Conservation (phyloP, 345 rosid genomes). For the Salix purpurea region DNA sequence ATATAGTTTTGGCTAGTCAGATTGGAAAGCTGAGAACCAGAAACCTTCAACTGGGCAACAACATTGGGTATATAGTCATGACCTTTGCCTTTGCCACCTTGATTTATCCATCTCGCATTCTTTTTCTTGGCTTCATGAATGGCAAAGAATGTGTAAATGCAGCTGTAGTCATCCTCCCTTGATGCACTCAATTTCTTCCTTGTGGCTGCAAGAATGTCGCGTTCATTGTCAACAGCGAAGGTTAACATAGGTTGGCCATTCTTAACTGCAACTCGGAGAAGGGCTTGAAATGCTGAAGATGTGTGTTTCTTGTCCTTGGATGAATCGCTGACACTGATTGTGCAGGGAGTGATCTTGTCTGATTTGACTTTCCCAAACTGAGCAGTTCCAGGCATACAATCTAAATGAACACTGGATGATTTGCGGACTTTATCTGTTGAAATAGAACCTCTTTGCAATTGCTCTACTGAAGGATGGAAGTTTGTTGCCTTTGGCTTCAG, state of each 20-base stretch:
- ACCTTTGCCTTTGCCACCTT: slow-evolving; percentile 53
- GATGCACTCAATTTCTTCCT: slow-evolving; percentile 32
- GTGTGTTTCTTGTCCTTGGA: slow-evolving; percentile 30
- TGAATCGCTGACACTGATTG: slow-evolving; percentile 34
- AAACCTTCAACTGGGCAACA: slow-evolving; percentile 81
- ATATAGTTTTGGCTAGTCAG: slow-evolving; percentile 18
- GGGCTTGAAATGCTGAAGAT: slow-evolving; percentile 62
- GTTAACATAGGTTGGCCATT: slow-evolving; percentile 81
- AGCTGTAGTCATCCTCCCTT: slow-evolving; percentile 45
- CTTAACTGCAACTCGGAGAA: slow-evolving; percentile 71
- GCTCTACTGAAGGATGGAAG: slow-evolving; percentile 36
- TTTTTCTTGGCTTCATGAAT: slow-evolving; percentile 70
- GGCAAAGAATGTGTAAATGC: slow-evolving; percentile 69
- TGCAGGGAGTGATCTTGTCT: slow-evolving; percentile 32
- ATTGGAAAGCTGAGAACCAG: slow-evolving; percentile 37
- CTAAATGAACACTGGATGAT: slow-evolving; percentile 1
- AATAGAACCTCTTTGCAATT: slow-evolving; percentile 32
- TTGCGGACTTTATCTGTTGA: slow-evolving; percentile 30
- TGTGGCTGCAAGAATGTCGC: slow-evolving; percentile 75
- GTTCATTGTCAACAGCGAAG: slow-evolving; percentile 75
- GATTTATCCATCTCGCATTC: slow-evolving; percentile 71
- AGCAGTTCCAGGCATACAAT: slow-evolving; percentile 4
- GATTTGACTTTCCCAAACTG: slow-evolving; percentile 41
- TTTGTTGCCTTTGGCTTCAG: slow-evolving; percentile 54
- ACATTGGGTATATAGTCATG: slow-evolving; percentile 60